Evolutionary conservation across 2,329 filamentous ascomycete species (phyloP).

Genomic region (Zymoseptoria crescenta): DNA sequence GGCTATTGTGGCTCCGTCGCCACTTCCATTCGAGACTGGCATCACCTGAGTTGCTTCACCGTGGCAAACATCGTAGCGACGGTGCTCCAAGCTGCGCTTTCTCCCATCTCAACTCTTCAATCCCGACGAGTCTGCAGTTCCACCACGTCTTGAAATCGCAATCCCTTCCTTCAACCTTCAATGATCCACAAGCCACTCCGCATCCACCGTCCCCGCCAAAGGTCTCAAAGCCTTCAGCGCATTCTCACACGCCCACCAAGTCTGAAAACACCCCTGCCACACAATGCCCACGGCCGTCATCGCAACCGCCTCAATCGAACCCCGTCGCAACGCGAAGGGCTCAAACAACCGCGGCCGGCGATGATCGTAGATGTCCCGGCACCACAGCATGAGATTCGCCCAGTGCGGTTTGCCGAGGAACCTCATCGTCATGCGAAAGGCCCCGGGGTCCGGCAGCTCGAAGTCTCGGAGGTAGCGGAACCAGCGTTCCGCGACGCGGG

Average conservation of each 20-base stretch:
- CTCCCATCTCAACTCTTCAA: no score
- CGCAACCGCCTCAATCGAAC: neutral
- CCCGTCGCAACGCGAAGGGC: neutral
- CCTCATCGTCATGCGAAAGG: no score
- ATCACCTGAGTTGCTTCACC: no score
- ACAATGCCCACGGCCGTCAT: no score
- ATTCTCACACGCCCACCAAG: neutral
- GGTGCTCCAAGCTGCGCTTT: no score
- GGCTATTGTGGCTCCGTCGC: no score
- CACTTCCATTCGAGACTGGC: no score
- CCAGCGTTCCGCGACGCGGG: no score
- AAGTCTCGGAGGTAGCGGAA: no score
- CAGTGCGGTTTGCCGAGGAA: neutral
- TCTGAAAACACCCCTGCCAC: neutral
- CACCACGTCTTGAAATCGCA: no score
- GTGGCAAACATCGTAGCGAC: no score
- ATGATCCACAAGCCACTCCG: neutral
- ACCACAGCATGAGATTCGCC: neutral
- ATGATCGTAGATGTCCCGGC: neutral
- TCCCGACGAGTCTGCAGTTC: neutral
- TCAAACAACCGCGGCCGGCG: neutral
- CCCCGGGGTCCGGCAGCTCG: no score
- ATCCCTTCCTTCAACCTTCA: neutral
- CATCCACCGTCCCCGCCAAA: neutral
- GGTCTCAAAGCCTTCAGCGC: neutral